Conservation (phyloP, 2,329 filamentous ascomycete genomes). For the Penicillium psychrosexuale region DNA sequence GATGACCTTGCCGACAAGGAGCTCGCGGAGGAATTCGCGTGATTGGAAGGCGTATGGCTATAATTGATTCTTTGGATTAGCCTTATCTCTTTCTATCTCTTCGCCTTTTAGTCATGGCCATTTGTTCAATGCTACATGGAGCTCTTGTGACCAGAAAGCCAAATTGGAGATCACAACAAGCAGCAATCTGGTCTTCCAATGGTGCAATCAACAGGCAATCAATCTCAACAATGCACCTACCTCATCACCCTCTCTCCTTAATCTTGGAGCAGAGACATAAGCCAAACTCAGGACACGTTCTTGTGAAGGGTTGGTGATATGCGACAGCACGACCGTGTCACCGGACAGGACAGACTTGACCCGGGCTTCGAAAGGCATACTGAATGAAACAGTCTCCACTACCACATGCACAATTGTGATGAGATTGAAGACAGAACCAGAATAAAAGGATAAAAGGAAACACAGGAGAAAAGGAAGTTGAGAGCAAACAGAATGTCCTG, state of each 20-base stretch:
- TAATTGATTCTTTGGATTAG: not conserved
- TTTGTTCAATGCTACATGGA: not conserved
- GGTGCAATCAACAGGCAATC: not conserved
- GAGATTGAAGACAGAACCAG: slow-evolving; percentile 9
- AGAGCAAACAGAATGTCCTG: slow-evolving; percentile 16
- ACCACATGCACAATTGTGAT: slow-evolving; percentile 11
- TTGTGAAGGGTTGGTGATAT: slow-evolving; percentile 73
- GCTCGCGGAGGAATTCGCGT: slow-evolving; percentile 82
- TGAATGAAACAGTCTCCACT: slow-evolving; percentile 18
- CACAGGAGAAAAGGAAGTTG: slow-evolving; percentile 13
- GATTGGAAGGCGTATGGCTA: slow-evolving; percentile 86
- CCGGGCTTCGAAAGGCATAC: slow-evolving; percentile 56
- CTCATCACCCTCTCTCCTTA: slow-evolving; percentile 87
- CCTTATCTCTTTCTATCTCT: not conserved
- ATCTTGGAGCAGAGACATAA: slow-evolving; percentile 82
- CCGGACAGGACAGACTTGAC: slow-evolving; percentile 95
- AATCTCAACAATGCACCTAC: slow-evolving; percentile 37
- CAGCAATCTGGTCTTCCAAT: not conserved
- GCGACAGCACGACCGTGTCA: slow-evolving; percentile 82
- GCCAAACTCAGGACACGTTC: slow-evolving; percentile 88
- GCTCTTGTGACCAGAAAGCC: not conserved
- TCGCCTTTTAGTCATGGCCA: not conserved
- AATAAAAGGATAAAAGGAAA: slow-evolving; percentile 12
- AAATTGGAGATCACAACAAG: not conserved
- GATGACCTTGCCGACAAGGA: slow-evolving; percentile 80